A percentile compares a stretch with the other conserved stretches of the same genome.
Conservation (phyloP, 1,284 basidiomycete species). For the Waitea zeae region DNA sequence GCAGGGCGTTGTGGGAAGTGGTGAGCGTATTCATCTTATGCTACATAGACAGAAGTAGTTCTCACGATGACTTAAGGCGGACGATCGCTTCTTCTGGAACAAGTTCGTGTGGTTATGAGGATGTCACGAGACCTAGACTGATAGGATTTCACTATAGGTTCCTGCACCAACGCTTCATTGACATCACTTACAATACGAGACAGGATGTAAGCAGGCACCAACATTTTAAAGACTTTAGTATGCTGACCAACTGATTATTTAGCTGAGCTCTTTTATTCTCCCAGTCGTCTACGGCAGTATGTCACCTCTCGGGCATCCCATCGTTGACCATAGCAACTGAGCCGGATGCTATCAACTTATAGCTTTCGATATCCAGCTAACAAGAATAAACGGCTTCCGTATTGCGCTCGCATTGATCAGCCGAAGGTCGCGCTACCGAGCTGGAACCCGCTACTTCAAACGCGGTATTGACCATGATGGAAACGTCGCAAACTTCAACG, state of each 20-base stretch:
- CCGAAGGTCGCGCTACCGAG: conserved; percentile 83
- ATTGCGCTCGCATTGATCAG: conserved; percentile 84
- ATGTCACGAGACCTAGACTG: no score
- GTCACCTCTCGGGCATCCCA: conserved; percentile 14
- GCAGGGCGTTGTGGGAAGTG: conserved; percentile 57
- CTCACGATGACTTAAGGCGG: conserved; percentile 33
- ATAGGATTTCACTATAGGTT: conserved; percentile 32
- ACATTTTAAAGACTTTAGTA: no score
- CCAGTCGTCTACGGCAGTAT: conserved; percentile 86
- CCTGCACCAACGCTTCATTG: conserved; percentile 58
- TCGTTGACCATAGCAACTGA: conserved; percentile 6
- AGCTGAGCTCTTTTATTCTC: conserved; percentile 81
- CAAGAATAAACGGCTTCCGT: conserved; percentile 63
- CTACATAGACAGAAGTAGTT: conserved; percentile 1
- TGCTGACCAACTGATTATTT: no score
- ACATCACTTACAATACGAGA: conserved; percentile 28
- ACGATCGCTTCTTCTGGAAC: conserved; percentile 99
- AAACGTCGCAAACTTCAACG: conserved; percentile 84
- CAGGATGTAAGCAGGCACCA: conserved; percentile 57
- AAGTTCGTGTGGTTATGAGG: conserved; percentile 34
- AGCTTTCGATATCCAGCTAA: conserved; percentile 82
- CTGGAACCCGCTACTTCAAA: conserved; percentile 94
- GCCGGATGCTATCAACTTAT: conserved; percentile 5
- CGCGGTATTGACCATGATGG: conserved; percentile 81
- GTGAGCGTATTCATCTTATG: conserved; percentile 19